Evolutionary conservation across 306 rosid genomes (phyloP), one percentile per base, ranked within the genome.

Genomic region (Leucaena leucocephala): DNA sequence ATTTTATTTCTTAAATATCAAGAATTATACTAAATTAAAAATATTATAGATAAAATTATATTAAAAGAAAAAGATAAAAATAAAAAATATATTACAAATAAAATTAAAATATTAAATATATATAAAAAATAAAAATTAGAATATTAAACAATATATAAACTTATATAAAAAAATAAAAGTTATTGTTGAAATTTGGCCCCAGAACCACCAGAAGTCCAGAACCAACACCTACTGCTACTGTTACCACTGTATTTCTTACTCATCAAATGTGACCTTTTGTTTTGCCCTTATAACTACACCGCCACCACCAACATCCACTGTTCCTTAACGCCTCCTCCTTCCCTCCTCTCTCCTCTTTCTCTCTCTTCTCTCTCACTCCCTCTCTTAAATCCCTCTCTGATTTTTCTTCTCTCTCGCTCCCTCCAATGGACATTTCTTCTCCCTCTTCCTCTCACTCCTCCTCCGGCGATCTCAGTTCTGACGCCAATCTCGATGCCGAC

Each of bases 251-350:
- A 0, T 3, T 49, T 49, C 59, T n/a, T n/a, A n/a, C n/a, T n/a
- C n/a, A n/a, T n/a, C n/a, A n/a, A n/a, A n/a, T n/a, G 27, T 27
- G 1, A 27, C 61, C 11, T 39, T 59, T 22, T 61, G 62, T 7
- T 63, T 27, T 61, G 38, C 69, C 73, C 72, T 46, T 35, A 66
- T 77, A 82, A 75, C 85, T 0, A 27, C 14, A 21, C 64, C 64
- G 21, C 27, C 22, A 2, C 15, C 64, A 8, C 35, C 64, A 21
- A 22, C 1, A 55, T 2, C 15, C 8, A 22, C 65, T 81, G 87
- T 85, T 87, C 86, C 92, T 83, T 85, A 82, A 86, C 84, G 88
- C 89, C 77, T 50, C 77, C 27, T 1, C 27, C 2, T 76, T 0
- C 78, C 89, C 7, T 86, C 86, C 72, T 68, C 34, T 57, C 35